Evolutionary conservation across 805 yeast genomes (phyloP).

Genomic region (Yarrowia divulgata): DNA sequence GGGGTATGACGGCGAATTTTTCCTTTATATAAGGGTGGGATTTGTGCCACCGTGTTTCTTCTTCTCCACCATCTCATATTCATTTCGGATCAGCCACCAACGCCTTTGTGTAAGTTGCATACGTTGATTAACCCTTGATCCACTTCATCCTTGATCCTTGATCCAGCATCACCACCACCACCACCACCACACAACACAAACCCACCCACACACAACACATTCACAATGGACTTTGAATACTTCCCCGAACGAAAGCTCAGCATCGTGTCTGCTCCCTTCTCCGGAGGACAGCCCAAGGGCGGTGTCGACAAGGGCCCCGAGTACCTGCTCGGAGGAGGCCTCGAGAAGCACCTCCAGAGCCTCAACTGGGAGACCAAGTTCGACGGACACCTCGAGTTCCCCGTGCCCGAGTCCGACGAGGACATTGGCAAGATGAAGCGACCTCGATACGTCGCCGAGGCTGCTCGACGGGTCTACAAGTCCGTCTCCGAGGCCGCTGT

Average conservation of each 20-base stretch:
- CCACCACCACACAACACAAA: conserved; percentile 2
- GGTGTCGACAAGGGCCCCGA: conserved; percentile 97
- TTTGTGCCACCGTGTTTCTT: neutral
- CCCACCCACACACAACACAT: conserved; percentile 15
- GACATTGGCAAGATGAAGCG: conserved; percentile 67
- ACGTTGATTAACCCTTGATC: neutral
- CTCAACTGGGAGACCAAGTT: conserved; percentile 76
- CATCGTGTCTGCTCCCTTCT: conserved; percentile 88
- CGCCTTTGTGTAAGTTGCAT: neutral
- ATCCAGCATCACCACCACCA: conserved; percentile 10
- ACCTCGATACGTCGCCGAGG: conserved; percentile 77
- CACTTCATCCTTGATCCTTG: no score
- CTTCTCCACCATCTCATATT: neutral
- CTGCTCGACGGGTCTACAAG: conserved; percentile 68
- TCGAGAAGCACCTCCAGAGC: conserved; percentile 64
- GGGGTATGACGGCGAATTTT: conserved; percentile 17
- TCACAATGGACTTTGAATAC: conserved; percentile 52
- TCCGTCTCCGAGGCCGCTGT: conserved; percentile 63
- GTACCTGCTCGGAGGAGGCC: conserved; percentile 74
- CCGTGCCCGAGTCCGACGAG: conserved; percentile 57
- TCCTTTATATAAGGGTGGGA: conserved; percentile 12
- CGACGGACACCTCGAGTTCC: conserved; percentile 48
- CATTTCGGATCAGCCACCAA: no score
- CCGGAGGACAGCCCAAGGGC: conserved; percentile 92
- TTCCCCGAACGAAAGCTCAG: conserved; percentile 64